Evolutionary conservation across 345 rosid species (phyloP), one percentile per base, ranked within the genome.

Genomic region (Nasturtium officinale): DNA sequence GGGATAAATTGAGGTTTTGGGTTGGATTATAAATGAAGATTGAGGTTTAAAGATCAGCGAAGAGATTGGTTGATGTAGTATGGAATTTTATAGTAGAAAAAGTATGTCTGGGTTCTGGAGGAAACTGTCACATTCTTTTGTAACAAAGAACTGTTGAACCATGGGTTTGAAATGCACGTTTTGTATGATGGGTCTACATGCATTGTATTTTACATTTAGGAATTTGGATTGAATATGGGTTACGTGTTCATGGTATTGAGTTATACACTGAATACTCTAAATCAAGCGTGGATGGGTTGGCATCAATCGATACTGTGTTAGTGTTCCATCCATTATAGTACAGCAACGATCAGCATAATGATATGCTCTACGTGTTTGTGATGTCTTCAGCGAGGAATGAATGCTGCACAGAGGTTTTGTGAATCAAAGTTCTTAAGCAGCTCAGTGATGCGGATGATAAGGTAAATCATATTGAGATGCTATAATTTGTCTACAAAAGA

Each of bases 371-470:
- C 65, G 55, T 66, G 33, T 54, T 47, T 62, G 47, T 52, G 20
- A 65, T 65, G 61, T 60, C 54, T 84, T 82, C 90, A 93, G 98
- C 87, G 74, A 82, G 98, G 98, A 79, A 79, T 56, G 64, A 84
- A 69, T 71, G 90, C 97, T 78, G 97, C 98, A 48, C 83, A 85
- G 30, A 85, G 84, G 46, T 90, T 93, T 72, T 93, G 98, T 81
- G 85, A 69, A 67, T 81, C 85, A 29, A 82, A 81, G 74, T 93
- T 84, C 75, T 67, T 93, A 56, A 90, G 94, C 85, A 85, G 86
- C 82, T 88, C 94, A 26, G 97, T 93, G 63, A 86, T 90, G 97
- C 72, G 76, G 82, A 89, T 83, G 92, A 89, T 90, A 81, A 93
- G 96, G 98, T 93, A 70, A 60, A 55, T 13, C 13, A 0, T 42